A percentile compares a stretch with the other conserved stretches of the same genome.
These are phyloP conservation scores for Epichloe scottii DNA, from an alignment of 2,329 filamentous ascomycete genomes.

Conservation along the genomic window DNA sequence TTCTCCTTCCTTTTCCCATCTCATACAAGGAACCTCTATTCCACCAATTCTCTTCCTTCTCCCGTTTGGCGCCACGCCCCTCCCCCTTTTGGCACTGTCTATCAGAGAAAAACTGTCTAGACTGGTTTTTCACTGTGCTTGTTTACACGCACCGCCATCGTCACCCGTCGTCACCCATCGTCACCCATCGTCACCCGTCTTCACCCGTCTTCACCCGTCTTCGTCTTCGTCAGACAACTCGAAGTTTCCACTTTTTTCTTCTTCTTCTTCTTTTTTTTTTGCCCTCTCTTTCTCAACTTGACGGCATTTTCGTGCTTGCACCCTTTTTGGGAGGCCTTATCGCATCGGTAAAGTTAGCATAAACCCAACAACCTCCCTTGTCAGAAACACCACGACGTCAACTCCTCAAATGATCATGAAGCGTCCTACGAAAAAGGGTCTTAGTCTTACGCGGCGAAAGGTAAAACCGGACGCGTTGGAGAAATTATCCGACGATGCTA, in stretches of 20 bases:
- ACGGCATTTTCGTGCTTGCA: neutral
- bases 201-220: neutral
- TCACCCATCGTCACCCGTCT: too few relatives aligned
- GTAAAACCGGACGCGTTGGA: conserved; percentile 24
- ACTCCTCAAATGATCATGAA: conserved; percentile 10
- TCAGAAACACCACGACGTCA: neutral
- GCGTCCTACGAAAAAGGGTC: conserved; percentile 14
- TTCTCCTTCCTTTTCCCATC: conserved; percentile 9
- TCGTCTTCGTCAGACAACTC: neutral
- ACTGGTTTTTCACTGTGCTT: neutral
- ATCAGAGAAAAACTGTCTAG: neutral
- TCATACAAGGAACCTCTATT: conserved; percentile 2
- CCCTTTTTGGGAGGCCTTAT: neutral
- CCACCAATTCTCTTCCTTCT: conserved; percentile 7
- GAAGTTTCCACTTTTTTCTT: neutral
- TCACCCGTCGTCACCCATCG: too few relatives aligned
- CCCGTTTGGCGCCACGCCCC: conserved; percentile 4
- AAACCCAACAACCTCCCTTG: too few relatives aligned
- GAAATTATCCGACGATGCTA: conserved; percentile 20
- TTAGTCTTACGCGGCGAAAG: conserved; percentile 21
- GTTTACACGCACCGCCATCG: neutral
- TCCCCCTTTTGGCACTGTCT: neutral
- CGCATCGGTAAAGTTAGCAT: too few relatives aligned
- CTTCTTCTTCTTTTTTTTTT: neutral
- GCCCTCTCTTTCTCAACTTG: neutral